Evolutionary conservation across 768 basidiomycete genomes (phyloP).

Genomic region (Leccinellum albellum): DNA sequence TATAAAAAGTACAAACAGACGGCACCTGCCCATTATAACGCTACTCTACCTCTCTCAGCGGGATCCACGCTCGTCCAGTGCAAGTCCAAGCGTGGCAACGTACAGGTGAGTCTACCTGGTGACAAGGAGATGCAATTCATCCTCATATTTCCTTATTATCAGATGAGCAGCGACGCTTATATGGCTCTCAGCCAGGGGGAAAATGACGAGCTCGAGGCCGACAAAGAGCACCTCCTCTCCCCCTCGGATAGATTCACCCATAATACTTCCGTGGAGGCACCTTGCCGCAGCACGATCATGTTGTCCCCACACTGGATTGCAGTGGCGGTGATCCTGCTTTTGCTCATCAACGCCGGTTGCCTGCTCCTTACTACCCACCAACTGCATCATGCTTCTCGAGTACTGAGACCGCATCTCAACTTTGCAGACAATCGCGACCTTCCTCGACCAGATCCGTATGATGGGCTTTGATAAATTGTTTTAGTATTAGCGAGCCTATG

Average conservation of each 20-base stretch:
- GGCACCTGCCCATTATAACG: background rate
- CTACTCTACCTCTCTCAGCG: background rate
- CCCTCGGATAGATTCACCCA: background rate
- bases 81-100: background rate
- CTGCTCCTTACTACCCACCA: conserved; percentile 14
- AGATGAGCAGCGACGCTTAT: conserved; percentile 19
- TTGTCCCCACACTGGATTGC: conserved; percentile 8
- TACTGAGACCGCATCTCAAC: conserved; percentile 15
- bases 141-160: background rate
- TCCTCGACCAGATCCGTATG: conserved; percentile 29
- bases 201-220: conserved; percentile 10
- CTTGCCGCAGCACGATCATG: background rate
- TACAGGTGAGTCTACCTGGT: background rate
- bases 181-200: conserved; percentile 3
- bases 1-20: background rate
- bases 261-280: conserved; percentile 2
- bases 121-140: background rate
- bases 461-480: conserved; percentile 23
- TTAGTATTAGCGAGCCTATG: background rate
- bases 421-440: conserved; percentile 25
- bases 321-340: conserved; percentile 18
- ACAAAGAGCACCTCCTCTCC: conserved; percentile 16
- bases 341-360: conserved; percentile 24
- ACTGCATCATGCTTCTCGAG: conserved; percentile 14
- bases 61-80: background rate